Evolutionary conservation across 2,329 filamentous ascomycete species (phyloP).

Genomic region (Colletotrichum lentis): DNA sequence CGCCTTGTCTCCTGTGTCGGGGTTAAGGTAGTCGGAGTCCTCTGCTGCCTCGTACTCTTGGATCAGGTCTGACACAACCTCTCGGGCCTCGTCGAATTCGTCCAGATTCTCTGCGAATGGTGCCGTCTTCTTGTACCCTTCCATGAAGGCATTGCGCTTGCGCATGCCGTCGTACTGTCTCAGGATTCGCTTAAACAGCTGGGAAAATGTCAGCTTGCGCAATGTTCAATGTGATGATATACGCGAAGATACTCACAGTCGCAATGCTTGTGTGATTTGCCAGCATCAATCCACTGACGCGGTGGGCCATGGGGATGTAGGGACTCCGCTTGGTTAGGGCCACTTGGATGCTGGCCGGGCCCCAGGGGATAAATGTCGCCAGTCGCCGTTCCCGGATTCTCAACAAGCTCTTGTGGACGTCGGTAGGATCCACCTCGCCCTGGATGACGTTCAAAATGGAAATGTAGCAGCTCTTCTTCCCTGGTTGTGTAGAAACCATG

Average conservation of each 20-base stretch:
- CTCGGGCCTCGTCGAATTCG: constrained; percentile 93
- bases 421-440: constrained; percentile 96
- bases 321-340: constrained; percentile 96
- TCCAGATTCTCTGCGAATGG: constrained; percentile 90
- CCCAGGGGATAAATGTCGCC: constrained; percentile 98
- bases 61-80: constrained; percentile 91
- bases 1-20: constrained; percentile 65
- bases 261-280: constrained; percentile 98
- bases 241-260: constrained; percentile 63
- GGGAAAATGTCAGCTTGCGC: constrained; percentile 20
- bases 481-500: constrained; percentile 96
- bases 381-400: constrained; percentile 93
- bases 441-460: constrained; percentile 99
- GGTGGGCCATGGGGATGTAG: constrained; percentile 91
- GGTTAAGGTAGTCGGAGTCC: constrained; percentile 86
- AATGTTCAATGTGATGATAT: not conserved
- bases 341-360: constrained; percentile 96
- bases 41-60: constrained; percentile 96
- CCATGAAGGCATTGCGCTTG: constrained; percentile 96
- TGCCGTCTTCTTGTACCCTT: constrained; percentile 94
- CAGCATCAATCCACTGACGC: constrained; percentile 95
- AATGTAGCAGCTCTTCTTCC: constrained; percentile 98
- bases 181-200: constrained; percentile 92
- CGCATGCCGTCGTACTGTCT: constrained; percentile 92
- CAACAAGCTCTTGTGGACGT: constrained; percentile 97